Percentiles rank a stretch among this genome's conserved stretches.
These are phyloP conservation scores for Boletus subparvulus DNA, from an alignment of 768 basidiomycete species.

Conservation along the genomic window DNA sequence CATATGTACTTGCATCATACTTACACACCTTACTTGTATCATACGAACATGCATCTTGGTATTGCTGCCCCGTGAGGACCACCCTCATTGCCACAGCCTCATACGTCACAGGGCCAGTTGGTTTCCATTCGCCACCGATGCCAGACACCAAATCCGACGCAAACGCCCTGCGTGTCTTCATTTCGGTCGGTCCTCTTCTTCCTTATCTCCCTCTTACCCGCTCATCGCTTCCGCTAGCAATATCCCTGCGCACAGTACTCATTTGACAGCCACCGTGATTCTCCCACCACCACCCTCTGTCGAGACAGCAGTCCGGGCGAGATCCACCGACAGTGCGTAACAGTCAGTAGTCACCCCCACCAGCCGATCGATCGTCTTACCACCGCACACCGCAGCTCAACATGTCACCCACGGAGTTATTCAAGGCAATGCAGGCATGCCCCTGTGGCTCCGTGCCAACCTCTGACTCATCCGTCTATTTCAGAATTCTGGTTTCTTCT, in stretches of 20 bases:
- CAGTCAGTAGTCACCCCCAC: constrained; percentile 38
- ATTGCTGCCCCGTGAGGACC: constrained; percentile 1
- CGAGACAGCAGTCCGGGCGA: constrained; percentile 39
- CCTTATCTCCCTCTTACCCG: background rate
- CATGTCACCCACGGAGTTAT: constrained; percentile 62
- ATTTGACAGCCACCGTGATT: constrained; percentile 61
- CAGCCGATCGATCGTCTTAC: constrained; percentile 12
- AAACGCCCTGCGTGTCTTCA: constrained; percentile 42
- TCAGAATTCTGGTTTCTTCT: constrained; percentile 68
- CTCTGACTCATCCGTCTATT: constrained; percentile 9
- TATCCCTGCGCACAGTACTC: constrained; percentile 51
- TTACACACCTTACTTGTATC: constrained; percentile 27
- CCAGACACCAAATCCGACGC: constrained; percentile 17
- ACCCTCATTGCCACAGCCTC: constrained; percentile 10
- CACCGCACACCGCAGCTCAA: constrained; percentile 43
- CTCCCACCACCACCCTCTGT: constrained; percentile 59
- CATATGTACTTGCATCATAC: constrained; percentile 30
- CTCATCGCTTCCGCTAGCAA: constrained; percentile 7
- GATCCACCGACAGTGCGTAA: constrained; percentile 52
- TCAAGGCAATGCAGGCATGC: constrained; percentile 70
- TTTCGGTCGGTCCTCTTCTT: constrained; percentile 36
- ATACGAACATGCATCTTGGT: constrained; percentile 17
- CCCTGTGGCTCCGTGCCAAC: constrained; percentile 1
- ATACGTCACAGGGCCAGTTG: constrained; percentile 25
- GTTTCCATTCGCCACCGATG: constrained; percentile 21